These are phyloP conservation scores for Yamadazyma oceani DNA, from an alignment of 1,139 yeast genomes.

Conservation along the genomic window DNA sequence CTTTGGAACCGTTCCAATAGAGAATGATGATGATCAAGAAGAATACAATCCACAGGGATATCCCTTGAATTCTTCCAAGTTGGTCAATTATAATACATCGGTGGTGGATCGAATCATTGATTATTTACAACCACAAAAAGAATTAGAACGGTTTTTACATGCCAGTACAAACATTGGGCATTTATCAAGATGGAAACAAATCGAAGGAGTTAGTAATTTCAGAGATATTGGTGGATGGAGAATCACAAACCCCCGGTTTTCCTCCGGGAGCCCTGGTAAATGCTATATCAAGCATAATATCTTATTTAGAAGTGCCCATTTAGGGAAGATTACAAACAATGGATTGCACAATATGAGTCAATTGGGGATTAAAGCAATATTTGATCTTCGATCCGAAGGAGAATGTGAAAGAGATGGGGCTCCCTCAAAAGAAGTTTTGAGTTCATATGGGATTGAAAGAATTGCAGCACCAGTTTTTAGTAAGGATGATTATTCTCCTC, in stretches of 20 bases:
- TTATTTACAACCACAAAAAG: conserved; percentile 52
- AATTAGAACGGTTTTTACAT: conserved; percentile 51
- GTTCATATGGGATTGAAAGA: conserved; percentile 48
- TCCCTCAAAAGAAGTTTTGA: conserved; percentile 24
- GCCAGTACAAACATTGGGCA: conserved; percentile 36
- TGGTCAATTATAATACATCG: conserved; percentile 56
- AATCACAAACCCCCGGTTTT: conserved; percentile 33
- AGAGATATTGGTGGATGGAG: conserved; percentile 83
- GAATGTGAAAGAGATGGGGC: conserved; percentile 58
- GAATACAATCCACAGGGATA: conserved; percentile 36
- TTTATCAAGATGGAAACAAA: conserved; percentile 54
- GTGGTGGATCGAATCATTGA: conserved; percentile 55
- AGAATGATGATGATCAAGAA: conserved; percentile 26
- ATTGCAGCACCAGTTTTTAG: conserved; percentile 62
- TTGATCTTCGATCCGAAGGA: conserved; percentile 67
- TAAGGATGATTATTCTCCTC: conserved; percentile 62
- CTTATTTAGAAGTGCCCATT: conserved; percentile 65
- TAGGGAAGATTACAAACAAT: conserved; percentile 45
- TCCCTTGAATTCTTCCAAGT: conserved; percentile 45
- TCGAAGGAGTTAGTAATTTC: conserved; percentile 71
- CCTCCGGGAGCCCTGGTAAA: conserved; percentile 16
- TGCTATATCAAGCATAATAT: conserved; percentile 54
- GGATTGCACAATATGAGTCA: conserved; percentile 44
- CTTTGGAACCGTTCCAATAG: conserved; percentile 48
- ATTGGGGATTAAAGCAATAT: conserved; percentile 56